These are phyloP conservation scores for Monilinia fructigena DNA, from an alignment of 2,329 filamentous ascomycete species.

Conservation along the genomic window DNA sequence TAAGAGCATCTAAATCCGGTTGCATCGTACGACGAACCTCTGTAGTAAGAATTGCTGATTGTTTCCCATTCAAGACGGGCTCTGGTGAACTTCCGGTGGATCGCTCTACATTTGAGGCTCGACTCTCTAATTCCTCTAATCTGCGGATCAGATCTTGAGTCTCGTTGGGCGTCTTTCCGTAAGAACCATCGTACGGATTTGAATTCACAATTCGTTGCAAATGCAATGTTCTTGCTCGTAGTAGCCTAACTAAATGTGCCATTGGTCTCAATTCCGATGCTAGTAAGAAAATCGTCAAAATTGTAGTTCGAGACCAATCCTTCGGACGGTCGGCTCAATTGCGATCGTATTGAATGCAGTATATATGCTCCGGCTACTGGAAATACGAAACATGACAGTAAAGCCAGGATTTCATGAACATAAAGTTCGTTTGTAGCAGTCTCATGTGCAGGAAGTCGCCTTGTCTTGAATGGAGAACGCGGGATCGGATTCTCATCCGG, in stretches of 20 bases:
- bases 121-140: conserved; percentile 67
- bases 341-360: conserved; percentile 75
- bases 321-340: conserved; percentile 80
- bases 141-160: conserved; percentile 61
- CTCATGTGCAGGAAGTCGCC: conserved; percentile 33
- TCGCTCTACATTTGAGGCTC: conserved; percentile 45
- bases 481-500: conserved; percentile 19
- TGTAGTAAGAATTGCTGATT: conserved; percentile 45
- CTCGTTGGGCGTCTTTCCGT: conserved; percentile 39
- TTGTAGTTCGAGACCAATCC: conserved; percentile 91
- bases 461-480: conserved; percentile 30
- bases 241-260: conserved; percentile 76
- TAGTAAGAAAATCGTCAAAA: conserved; percentile 85
- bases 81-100: conserved; percentile 35
- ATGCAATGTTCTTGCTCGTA: conserved; percentile 75
- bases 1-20: conserved; percentile 82
- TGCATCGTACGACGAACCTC: conserved; percentile 67
- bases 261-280: conserved; percentile 82
- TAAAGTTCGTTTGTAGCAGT: conserved; percentile 63
- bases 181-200: conserved; percentile 47
- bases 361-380: conserved; percentile 80
- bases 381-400: conserved; percentile 75
- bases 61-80: conserved; percentile 42
- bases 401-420: conserved; percentile 70
- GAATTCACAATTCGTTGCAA: conserved; percentile 70